Evolutionary conservation across 805 yeast species (phyloP), one percentile per base, ranked within the genome.

Genomic region (Cyberlindnera veronae): DNA sequence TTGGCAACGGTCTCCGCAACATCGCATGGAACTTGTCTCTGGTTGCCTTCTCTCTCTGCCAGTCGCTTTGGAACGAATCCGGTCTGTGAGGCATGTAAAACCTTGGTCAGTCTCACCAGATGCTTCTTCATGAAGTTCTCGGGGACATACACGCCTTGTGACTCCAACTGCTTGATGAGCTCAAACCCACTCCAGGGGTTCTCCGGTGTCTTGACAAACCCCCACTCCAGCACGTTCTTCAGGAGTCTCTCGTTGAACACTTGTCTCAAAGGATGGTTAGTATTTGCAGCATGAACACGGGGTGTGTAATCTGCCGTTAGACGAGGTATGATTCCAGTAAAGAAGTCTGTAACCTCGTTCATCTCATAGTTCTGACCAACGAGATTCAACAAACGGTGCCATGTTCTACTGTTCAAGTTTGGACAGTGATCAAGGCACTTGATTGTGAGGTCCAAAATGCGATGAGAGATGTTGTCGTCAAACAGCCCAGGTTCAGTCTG

Each of bases 151-250:
- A 57, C 43, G 3, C 57, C 57, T 3, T 39, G 19, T 3, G 27
- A 36, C 23, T 51, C 48, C 15, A 57, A 14, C 17, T 40, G 33
- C 31, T 48, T 45, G 3, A 57, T 21, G 13, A 52, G 21, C 16
- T 46, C 45, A 10, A 52, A 42, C 4, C 55, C 55, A 29, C 30
- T n/a, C 61, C 60, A 57, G 6, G 52, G 59, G 20, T 48, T 40
- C 3, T 44, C 46, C 10, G 46, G 41, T 7, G 38, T 29, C 32
- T 39, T 49, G 2, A 41, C 31, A 27, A 57, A 55, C 6, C 59
- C 54, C 40, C 43, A 34, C 16, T 46, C 46, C 5, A 57, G 22
- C 2, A 55, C 37, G 20, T 39, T 45, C 18, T 45, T 37, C 9
- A 50, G 15, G 12, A 50, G 15, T 4, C 31, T 26, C 11, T 48